Evolutionary conservation across 2,329 filamentous ascomycete genomes (phyloP).

Genomic region (Fusarium globosum): DNA sequence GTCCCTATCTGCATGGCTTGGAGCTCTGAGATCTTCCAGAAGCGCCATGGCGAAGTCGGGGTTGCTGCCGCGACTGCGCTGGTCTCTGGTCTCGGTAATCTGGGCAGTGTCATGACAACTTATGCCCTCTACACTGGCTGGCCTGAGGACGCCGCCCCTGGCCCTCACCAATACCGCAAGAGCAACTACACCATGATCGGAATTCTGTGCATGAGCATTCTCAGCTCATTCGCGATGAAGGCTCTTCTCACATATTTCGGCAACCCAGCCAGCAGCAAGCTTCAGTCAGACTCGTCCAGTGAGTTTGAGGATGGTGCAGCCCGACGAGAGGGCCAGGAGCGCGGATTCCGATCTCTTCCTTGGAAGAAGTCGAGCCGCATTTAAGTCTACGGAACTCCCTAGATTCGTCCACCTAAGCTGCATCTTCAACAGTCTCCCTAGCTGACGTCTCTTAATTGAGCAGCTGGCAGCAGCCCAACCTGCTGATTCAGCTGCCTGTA

Average conservation of each 20-base stretch:
- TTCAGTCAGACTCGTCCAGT: constrained; percentile 54
- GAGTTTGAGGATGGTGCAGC: constrained; percentile 70
- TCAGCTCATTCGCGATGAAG: constrained; percentile 77
- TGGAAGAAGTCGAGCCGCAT: constrained; percentile 48
- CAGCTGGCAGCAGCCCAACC: constrained; percentile 52
- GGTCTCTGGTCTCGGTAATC: constrained; percentile 87
- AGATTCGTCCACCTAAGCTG: constrained; percentile 14
- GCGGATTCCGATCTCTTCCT: constrained; percentile 63
- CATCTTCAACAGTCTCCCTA: constrained; percentile 48
- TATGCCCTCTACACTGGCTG: constrained; percentile 92
- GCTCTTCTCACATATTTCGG: constrained; percentile 70
- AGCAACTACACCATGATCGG: constrained; percentile 92
- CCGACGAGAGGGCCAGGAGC: constrained; percentile 65
- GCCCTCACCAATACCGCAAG: constrained; percentile 78
- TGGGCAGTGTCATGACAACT: constrained; percentile 87
- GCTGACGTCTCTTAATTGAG: constrained; percentile 9
- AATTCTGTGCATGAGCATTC: constrained; percentile 81
- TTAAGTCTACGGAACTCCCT: constrained; percentile 21
- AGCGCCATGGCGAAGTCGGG: constrained; percentile 88
- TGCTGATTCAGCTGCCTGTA: constrained; percentile 43
- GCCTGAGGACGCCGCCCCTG: constrained; percentile 77
- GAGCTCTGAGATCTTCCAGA: constrained; percentile 91
- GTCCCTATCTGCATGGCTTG: constrained; percentile 95
- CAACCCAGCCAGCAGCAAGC: constrained; percentile 62
- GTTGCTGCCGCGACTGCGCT: constrained; percentile 87